Evolutionary conservation across 345 rosid species (phyloP), one percentile per base, ranked within the genome.

Genomic region (Eucalyptus lansdowneana): DNA sequence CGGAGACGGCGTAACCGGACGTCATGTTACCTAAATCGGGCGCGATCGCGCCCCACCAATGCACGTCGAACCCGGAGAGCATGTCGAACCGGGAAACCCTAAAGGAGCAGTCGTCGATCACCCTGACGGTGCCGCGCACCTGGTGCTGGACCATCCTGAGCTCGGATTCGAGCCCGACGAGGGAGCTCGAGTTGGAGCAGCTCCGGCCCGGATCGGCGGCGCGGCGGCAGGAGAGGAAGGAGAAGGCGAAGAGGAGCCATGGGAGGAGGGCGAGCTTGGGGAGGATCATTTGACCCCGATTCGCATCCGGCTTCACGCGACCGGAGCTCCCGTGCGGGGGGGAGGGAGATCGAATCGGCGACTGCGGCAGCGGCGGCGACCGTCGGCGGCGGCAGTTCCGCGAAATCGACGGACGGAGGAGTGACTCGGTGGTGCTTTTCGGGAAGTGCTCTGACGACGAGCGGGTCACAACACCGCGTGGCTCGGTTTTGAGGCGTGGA

Each of bases 81-180:
- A 98, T 96, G 89, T 98, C 97, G 89, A 98, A 98, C 89, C 93
- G 91, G 86, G 97, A 94, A 91, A 98, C 95, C 92, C 89, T 88
- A 90, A 98, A 98, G 6, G 99, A 94, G 92, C 99, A 98, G 88
- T 95, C 97, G 88, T 98, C 98, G 90, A 97, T 53, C 25, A 97
- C 90, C 88, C 94, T 93, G 89, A 98, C 51, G 40, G 89, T 86
- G 51, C 99, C 99, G 40, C 99, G 96, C 51, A 96, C 91, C 91
- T 98, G 99, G 92, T 97, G 98, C 60, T 95, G 99, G 34, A 95
- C 93, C 99, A 98, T 97, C 87, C 86, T 90, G 94, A 98, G 94
- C 81, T 96, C 94, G 85, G 95, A 95, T 89, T 92, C 91, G 90
- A 91, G 94, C 47, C 98, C 99, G 87, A 94, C 80, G n/a, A 94